Evolutionary conservation across 768 basidiomycete species (phyloP).

Genomic region (Phaeolepiota aurea): DNA sequence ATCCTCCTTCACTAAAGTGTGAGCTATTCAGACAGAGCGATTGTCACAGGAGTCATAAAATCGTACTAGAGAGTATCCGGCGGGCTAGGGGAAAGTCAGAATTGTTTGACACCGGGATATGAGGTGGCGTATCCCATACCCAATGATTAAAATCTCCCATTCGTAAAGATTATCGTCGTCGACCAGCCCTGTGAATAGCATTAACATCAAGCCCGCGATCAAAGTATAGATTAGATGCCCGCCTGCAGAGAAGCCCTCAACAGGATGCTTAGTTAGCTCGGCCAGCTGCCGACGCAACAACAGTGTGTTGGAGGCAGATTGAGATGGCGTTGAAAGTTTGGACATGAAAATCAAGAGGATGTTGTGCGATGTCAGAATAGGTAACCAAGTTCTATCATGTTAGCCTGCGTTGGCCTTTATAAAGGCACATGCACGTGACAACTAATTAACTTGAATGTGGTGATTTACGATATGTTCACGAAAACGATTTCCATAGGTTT

Average conservation of each 20-base stretch:
- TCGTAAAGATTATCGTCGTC: constrained; percentile 93
- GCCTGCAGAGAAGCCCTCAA: constrained; percentile 97
- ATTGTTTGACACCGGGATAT: too few species aligned
- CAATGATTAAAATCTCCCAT: constrained; percentile 95
- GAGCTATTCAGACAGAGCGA: neutral
- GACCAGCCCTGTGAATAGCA: constrained; percentile 60
- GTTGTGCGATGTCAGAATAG: constrained; percentile 10
- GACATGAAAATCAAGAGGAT: constrained; percentile 27
- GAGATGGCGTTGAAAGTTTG: constrained; percentile 28
- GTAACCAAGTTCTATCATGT: too few species aligned
- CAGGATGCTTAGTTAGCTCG: constrained; percentile 88
- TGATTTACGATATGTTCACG: too few species aligned
- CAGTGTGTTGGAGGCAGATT: constrained; percentile 39
- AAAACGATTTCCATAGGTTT: too few species aligned
- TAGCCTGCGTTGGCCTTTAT: too few species aligned
- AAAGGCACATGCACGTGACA: too few species aligned
- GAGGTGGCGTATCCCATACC: too few species aligned
- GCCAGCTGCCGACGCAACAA: constrained; percentile 71
- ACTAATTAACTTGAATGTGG: too few species aligned
- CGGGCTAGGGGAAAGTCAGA: constrained; percentile 61
- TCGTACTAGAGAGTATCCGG: constrained; percentile 88
- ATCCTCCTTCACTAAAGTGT: constrained; percentile 80
- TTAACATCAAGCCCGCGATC: constrained; percentile 16
- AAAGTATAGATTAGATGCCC: constrained; percentile 16
- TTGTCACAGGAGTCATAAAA: neutral